These are phyloP conservation scores for Ceratobasidium sp. DNA, from an alignment of 1,284 basidiomycete genomes.

Conservation along the genomic window DNA sequence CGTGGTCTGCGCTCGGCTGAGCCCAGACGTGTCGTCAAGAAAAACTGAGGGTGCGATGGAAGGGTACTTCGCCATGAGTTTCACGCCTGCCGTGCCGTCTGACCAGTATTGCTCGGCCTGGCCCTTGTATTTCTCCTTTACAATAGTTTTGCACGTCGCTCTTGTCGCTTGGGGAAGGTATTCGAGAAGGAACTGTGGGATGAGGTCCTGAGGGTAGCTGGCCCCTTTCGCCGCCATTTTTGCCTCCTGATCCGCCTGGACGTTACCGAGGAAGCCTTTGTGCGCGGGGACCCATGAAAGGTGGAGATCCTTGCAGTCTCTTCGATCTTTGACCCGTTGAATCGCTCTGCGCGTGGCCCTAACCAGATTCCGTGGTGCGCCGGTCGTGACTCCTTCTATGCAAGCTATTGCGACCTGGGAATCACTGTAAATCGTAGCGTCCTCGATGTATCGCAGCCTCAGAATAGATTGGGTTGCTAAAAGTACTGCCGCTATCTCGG, in stretches of 20 bases:
- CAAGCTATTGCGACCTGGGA: slow-evolving; percentile 5
- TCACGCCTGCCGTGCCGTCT: background rate
- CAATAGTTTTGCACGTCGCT: background rate
- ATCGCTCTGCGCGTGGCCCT: background rate
- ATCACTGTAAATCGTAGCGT: slow-evolving; percentile 20
- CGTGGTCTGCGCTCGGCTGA: background rate
- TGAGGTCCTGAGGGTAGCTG: background rate
- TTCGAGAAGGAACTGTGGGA: background rate
- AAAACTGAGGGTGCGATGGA: background rate
- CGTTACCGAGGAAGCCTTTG: slow-evolving; percentile 33
- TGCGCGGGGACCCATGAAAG: slow-evolving; percentile 47
- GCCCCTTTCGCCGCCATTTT: slow-evolving; percentile 32
- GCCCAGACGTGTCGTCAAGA: background rate
- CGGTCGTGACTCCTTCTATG: background rate
- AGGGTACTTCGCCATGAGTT: too few relatives aligned
- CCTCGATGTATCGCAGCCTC: background rate
- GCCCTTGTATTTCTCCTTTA: background rate
- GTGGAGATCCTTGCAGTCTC: background rate
- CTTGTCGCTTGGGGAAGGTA: background rate
- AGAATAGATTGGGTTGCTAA: slow-evolving; percentile 22
- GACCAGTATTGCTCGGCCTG: background rate
- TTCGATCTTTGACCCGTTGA: background rate
- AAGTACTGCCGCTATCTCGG: slow-evolving; percentile 44
- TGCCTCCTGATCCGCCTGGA: slow-evolving; percentile 39
- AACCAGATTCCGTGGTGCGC: background rate